Percentiles rank a stretch among this genome's conserved stretches.
phyloP scores from a whole-genome alignment of 257 asterid genomes.

The Agastache rugosa region DNA sequence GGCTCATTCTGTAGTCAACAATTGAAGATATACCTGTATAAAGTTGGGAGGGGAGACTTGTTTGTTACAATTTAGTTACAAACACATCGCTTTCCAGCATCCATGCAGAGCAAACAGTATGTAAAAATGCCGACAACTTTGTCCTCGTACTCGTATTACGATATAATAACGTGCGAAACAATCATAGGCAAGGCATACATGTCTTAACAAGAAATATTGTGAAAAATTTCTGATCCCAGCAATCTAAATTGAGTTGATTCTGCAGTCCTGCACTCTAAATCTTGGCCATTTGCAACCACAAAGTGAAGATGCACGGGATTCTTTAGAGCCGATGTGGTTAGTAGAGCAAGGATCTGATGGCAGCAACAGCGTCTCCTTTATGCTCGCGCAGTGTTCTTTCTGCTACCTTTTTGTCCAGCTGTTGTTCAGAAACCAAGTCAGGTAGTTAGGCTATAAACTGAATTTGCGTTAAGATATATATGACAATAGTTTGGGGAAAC shows the following conservation, averaged over 20 bases:
- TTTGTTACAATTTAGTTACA: background rate
- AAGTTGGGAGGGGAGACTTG: background rate
- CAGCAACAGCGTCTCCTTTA: constrained; percentile 94
- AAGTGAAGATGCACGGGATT: background rate
- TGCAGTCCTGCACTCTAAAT: background rate
- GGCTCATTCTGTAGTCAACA: constrained; percentile 15
- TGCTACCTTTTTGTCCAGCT: constrained; percentile 91
- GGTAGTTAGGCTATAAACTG: background rate
- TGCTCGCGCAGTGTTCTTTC: constrained; percentile 90
- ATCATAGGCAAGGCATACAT: too few species aligned
- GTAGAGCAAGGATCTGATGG: constrained; percentile 81
- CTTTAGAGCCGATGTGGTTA: constrained; percentile 19
- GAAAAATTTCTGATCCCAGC: background rate
- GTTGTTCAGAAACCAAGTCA: constrained; percentile 25
- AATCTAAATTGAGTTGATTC: background rate
- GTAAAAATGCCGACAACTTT: background rate
- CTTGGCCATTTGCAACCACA: background rate
- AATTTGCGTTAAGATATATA: background rate
- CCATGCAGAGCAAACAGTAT: background rate
- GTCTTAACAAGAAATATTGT: constrained; percentile 13
- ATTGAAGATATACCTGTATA: constrained; percentile 14
- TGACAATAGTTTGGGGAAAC: background rate
- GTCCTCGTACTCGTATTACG: background rate
- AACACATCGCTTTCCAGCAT: background rate
- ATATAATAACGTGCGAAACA: constrained; percentile 14